Evolutionary conservation across 805 yeast genomes (phyloP).

Genomic region (Komagataella pastoris): DNA sequence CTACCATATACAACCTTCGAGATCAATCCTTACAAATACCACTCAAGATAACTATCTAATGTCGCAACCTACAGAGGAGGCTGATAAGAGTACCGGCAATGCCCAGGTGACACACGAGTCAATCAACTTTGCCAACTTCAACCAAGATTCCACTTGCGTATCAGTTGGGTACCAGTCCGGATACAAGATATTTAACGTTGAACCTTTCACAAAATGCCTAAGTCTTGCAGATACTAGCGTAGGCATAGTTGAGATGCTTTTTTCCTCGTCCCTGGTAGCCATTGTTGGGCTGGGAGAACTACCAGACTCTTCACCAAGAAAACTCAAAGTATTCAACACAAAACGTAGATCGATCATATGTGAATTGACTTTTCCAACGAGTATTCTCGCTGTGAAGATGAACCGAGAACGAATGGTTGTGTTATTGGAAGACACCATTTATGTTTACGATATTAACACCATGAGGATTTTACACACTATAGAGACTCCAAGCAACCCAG

Average conservation of each 20-base stretch:
- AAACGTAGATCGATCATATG: slow-evolving; percentile 61
- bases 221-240: slow-evolving; percentile 41
- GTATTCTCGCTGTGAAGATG: slow-evolving; percentile 62
- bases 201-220: slow-evolving; percentile 67
- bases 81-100: background rate
- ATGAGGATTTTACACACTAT: slow-evolving; percentile 71
- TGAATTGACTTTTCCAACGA: slow-evolving; percentile 79
- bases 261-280: slow-evolving; percentile 75
- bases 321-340: slow-evolving; percentile 73
- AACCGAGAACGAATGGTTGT: slow-evolving; percentile 78
- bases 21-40: background rate
- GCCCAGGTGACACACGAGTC: slow-evolving; percentile 5
- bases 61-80: background rate
- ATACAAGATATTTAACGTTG: slow-evolving; percentile 71
- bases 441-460: slow-evolving; percentile 81
- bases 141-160: slow-evolving; percentile 77
- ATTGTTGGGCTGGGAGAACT: slow-evolving; percentile 76
- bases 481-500: slow-evolving; percentile 45
- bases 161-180: slow-evolving; percentile 58
- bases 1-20: background rate
- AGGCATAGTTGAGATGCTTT: slow-evolving; percentile 84
- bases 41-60: background rate
- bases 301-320: slow-evolving; percentile 64
- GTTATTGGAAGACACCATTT: slow-evolving; percentile 73
- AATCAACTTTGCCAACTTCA: slow-evolving; percentile 51